Evolutionary conservation across 2,329 filamentous ascomycete genomes (phyloP).

Genomic region (Colletotrichum tamarilloi): DNA sequence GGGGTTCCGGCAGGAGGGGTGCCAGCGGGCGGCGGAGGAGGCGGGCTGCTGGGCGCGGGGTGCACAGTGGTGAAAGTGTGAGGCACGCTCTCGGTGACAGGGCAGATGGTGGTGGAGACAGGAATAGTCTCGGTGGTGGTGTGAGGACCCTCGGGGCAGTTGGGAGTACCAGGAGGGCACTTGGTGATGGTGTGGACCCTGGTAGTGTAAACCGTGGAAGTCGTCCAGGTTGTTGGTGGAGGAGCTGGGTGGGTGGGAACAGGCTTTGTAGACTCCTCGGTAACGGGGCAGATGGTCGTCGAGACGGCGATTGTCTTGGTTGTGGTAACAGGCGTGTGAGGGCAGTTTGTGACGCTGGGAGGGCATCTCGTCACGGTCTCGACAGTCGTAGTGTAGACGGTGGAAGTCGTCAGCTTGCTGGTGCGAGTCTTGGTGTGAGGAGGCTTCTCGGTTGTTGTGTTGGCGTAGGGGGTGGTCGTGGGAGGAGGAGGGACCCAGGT

Average conservation of each 20-base stretch:
- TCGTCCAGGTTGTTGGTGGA: constrained; percentile 7
- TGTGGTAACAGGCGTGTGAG: constrained; percentile 44
- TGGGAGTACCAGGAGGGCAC: constrained; percentile 25
- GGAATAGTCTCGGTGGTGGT: constrained; percentile 51
- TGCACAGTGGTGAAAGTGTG: constrained; percentile 18
- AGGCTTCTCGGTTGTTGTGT: constrained; percentile 12
- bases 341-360: constrained; percentile 32
- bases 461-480: constrained; percentile 2
- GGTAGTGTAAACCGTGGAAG: constrained; percentile 38
- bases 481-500: constrained; percentile 23
- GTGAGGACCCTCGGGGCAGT: constrained; percentile 38
- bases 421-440: neutral
- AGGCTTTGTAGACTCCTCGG: neutral
- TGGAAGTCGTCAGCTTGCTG: constrained; percentile 44
- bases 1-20: neutral
- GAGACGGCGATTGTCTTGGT: constrained; percentile 52
- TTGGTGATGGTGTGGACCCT: constrained; percentile 33
- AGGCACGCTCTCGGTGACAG: constrained; percentile 22
- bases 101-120: constrained; percentile 54
- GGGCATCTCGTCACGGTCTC: constrained; percentile 58
- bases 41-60: constrained; percentile 2
- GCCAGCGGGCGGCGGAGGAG: neutral
- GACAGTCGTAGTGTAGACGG: constrained; percentile 53
- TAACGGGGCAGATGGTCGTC: constrained; percentile 51
- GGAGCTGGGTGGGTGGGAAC: neutral